Percentiles rank a stretch among this genome's conserved stretches.
phyloP scores from a whole-genome alignment of 2,329 filamentous ascomycete genomes.

The Blastomyces parvus region DNA sequence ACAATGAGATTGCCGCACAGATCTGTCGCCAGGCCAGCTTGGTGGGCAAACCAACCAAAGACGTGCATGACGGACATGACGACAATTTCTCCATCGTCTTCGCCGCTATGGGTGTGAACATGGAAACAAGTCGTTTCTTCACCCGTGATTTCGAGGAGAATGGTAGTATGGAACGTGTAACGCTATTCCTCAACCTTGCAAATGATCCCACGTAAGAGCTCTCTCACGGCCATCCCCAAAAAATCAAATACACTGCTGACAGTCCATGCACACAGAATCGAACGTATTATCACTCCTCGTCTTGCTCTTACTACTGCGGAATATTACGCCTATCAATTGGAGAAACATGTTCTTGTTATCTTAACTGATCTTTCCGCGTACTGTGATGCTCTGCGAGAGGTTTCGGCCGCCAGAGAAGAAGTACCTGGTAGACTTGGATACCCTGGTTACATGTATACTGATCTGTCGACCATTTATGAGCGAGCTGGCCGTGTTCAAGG shows the following conservation, averaged over 20 bases:
- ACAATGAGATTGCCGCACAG: constrained; percentile 98
- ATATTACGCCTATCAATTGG: constrained; percentile 99
- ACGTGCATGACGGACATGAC: constrained; percentile 89
- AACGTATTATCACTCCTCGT: constrained; percentile 99
- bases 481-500: constrained; percentile 95
- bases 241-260: not conserved
- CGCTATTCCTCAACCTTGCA: constrained; percentile 96
- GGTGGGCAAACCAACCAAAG: constrained; percentile 88
- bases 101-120: constrained; percentile 99
- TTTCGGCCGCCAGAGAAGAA: constrained; percentile 95
- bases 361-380: constrained; percentile 96
- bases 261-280: constrained; percentile 55
- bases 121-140: constrained; percentile 98
- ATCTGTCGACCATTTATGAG: constrained; percentile 99
- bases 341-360: constrained; percentile 99
- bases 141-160: constrained; percentile 98
- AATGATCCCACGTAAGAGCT: constrained; percentile 86
- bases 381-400: constrained; percentile 97
- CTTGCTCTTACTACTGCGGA: constrained; percentile 95
- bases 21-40: constrained; percentile 95
- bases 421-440: constrained; percentile 98
- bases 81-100: constrained; percentile 99
- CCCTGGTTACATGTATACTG: constrained; percentile 99
- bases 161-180: constrained; percentile 93
- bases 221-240: not conserved